phyloP scores from a whole-genome alignment of 2,329 filamentous ascomycete species.

The Acrodontium crateriforme region DNA sequence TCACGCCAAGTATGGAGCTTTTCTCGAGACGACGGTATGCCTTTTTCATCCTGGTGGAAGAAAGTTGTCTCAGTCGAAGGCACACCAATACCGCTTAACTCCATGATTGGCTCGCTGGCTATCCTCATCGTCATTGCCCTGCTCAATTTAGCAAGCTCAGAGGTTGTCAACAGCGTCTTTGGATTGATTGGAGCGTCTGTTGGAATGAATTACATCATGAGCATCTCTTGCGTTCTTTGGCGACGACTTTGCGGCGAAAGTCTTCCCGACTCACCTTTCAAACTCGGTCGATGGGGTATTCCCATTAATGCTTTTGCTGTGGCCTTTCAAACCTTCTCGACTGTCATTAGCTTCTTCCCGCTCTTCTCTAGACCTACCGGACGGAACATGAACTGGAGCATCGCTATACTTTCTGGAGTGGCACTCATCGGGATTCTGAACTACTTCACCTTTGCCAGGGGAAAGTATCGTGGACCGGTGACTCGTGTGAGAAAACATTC shows the following conservation, averaged over 20 bases:
- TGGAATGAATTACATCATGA: background rate
- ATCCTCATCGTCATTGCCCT: background rate
- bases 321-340: background rate
- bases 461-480: background rate
- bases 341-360: background rate
- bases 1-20: background rate
- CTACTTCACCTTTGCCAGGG: background rate
- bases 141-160: background rate
- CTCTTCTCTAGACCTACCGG: background rate
- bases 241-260: background rate
- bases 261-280: background rate
- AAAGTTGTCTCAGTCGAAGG: slow-evolving; percentile 11
- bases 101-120: background rate
- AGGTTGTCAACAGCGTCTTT: background rate
- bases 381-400: background rate
- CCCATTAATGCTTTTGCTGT: background rate
- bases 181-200: background rate
- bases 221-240: background rate
- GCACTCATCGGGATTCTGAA: background rate
- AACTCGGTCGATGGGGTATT: background rate
- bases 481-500: background rate
- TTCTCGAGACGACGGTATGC: slow-evolving; percentile 22
- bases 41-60: slow-evolving; percentile 22
- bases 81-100: background rate
- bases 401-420: background rate